Evolutionary conservation across 1,139 yeast species (phyloP).

Genomic region (Zygoascus hellenicus): DNA sequence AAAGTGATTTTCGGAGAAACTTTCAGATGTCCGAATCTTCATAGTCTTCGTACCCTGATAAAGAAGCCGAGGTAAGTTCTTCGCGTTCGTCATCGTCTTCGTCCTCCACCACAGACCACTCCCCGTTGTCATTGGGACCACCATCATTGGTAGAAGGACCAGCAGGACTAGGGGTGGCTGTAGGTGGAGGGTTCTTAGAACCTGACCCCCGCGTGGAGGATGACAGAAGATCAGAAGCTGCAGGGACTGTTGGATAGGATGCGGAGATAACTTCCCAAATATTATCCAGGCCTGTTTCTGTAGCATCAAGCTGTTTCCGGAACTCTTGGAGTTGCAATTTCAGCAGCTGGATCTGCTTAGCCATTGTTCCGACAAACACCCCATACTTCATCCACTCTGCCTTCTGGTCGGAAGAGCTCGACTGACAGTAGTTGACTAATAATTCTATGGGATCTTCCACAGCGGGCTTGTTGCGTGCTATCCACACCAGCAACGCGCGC

Average conservation of each 20-base stretch:
- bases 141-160: neutral
- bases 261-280: constrained; percentile 3
- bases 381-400: constrained; percentile 11
- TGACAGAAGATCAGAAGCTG: neutral
- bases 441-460: constrained; percentile 13
- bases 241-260: constrained; percentile 7
- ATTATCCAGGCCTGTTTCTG: constrained; percentile 15
- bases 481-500: constrained; percentile 25
- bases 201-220: neutral
- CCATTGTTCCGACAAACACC: constrained; percentile 11
- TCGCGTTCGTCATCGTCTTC: constrained; percentile 21
- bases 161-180: neutral
- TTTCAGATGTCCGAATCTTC: constrained; percentile 18
- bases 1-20: neutral
- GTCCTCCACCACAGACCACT: constrained; percentile 24
- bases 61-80: constrained; percentile 22
- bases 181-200: neutral
- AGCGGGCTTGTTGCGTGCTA: constrained; percentile 14
- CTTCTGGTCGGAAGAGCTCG: neutral
- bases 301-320: constrained; percentile 13
- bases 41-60: constrained; percentile 24
- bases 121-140: constrained; percentile 14
- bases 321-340: constrained; percentile 10
- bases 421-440: constrained; percentile 8
- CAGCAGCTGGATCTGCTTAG: constrained; percentile 9